Base-by-base conservation (phyloP, 306 rosid species). In the Acacia acuminata region DNA sequence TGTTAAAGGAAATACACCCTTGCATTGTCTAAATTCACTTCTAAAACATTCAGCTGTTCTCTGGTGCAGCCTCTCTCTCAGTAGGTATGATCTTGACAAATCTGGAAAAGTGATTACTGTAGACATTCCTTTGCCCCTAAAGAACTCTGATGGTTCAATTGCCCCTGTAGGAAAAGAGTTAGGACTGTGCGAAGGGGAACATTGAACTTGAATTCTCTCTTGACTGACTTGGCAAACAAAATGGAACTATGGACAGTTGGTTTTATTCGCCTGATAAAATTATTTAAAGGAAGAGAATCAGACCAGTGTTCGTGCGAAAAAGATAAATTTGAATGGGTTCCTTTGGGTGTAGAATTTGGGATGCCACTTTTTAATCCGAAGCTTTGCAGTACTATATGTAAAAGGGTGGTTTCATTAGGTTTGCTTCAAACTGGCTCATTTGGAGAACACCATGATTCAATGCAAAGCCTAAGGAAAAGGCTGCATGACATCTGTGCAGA, bases 341-440 rank as follows among this genome's bases (percentile, higher is more conserved):
- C 97, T 3, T 82, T 96, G 88, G 90, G 94, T 66, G 91, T 94
- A 53, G 99, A 90, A 81, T 96, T 96, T 69, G 99, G 99, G 78
- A 85, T 96, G 84, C 98, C 99, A 38, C 89, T 96, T 51, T 96
- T 90, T 83, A 94, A 92, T 89, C 99, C 97, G n/a, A 90, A 86
- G 51, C 75, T 96, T 80, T 92, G 97, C 75, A 88, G 79, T 79
- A 82, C 77, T 64, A 96, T 91, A 77, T 94, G 99, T 82, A 88
- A 83, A 79, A 96, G 96, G 79, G 84, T 96, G 79, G 92, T 90
- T 79, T 92, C 94, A 32, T 96, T 97, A 0, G 89, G 90, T 82
- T 79, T 96, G 71, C 99, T 96, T 81, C 97, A 94, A 76, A 85
- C 87, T 50, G 94, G 78, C 60, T 92, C 91, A 76, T 89, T 92